A percentile compares a stretch with the other conserved stretches of the same genome.
Evolutionary conservation across 1,284 basidiomycete species (phyloP).

Genomic region (Boletus holoroseus): DNA sequence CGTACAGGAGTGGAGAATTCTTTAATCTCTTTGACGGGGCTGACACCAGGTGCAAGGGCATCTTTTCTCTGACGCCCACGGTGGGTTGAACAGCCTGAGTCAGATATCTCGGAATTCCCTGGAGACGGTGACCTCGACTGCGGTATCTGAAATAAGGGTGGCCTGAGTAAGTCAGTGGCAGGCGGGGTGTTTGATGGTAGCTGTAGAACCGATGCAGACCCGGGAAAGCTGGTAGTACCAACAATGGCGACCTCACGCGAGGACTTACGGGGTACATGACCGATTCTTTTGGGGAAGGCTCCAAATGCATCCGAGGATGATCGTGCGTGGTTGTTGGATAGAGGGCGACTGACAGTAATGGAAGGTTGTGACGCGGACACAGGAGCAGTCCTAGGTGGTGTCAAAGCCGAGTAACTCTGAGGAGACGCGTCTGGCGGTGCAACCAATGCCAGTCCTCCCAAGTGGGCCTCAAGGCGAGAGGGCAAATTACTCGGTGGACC

Average conservation of each 20-base stretch:
- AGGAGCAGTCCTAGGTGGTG: conserved; percentile 49
- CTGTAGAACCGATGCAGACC: conserved; percentile 27
- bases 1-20: conserved; percentile 30
- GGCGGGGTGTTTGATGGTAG: conserved; percentile 18
- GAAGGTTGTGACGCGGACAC: conserved; percentile 21
- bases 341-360: conserved; percentile 18
- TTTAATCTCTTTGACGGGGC: conserved; percentile 30
- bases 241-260: conserved; percentile 57
- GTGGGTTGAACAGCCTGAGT: conserved; percentile 30
- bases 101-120: conserved; percentile 33
- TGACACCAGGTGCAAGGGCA: conserved; percentile 32
- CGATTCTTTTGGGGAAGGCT: conserved; percentile 12
- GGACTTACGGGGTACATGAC: conserved; percentile 35
- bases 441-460: conserved; percentile 56
- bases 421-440: conserved; percentile 63
- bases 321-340: conserved; percentile 34
- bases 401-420: conserved; percentile 45
- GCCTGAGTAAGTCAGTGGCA: conserved; percentile 28
- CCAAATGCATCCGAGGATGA: conserved; percentile 43
- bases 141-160: conserved; percentile 51
- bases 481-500: conserved; percentile 32
- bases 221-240: conserved; percentile 36
- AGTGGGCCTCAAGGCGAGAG: conserved; percentile 41
- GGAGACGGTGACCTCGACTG: conserved; percentile 47
- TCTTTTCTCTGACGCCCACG: conserved; percentile 33